Conservation (phyloP, 2,329 filamentous ascomycete species). For the Colletotrichum musicola region DNA sequence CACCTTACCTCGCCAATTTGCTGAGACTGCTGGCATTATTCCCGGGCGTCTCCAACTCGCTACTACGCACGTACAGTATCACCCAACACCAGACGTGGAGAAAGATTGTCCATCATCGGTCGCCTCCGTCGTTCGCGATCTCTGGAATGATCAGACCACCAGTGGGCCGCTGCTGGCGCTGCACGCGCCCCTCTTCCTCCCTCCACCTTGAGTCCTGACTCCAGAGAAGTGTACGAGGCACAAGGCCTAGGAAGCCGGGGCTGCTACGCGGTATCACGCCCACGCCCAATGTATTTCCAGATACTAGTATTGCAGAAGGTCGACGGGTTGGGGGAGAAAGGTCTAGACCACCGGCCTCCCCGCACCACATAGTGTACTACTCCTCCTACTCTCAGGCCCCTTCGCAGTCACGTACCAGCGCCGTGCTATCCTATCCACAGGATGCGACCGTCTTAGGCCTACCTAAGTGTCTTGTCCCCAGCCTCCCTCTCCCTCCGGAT, state of each 20-base stretch:
- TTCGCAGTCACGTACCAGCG: background rate
- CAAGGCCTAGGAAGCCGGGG: background rate
- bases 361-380: constrained; percentile 8
- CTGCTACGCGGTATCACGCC: background rate
- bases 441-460: no score
- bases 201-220: no score
- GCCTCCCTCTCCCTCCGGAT: no score
- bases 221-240: no score
- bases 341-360: constrained; percentile 34
- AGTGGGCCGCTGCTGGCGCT: background rate
- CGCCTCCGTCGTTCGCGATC: background rate
- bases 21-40: background rate
- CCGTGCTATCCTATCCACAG: constrained; percentile 13
- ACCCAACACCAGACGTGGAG: background rate
- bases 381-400: background rate
- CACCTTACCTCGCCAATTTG: background rate
- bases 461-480: no score
- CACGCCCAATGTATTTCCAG: constrained; percentile 16
- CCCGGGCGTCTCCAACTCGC: background rate
- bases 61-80: background rate
- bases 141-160: constrained; percentile 14
- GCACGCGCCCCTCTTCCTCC: no score
- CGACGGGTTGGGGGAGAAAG: constrained; percentile 34
- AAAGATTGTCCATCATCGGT: background rate
- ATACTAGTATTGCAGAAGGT: background rate